Conservation (phyloP, 2,329 filamentous ascomycete species). For the Sporothrix variecibatus region DNA sequence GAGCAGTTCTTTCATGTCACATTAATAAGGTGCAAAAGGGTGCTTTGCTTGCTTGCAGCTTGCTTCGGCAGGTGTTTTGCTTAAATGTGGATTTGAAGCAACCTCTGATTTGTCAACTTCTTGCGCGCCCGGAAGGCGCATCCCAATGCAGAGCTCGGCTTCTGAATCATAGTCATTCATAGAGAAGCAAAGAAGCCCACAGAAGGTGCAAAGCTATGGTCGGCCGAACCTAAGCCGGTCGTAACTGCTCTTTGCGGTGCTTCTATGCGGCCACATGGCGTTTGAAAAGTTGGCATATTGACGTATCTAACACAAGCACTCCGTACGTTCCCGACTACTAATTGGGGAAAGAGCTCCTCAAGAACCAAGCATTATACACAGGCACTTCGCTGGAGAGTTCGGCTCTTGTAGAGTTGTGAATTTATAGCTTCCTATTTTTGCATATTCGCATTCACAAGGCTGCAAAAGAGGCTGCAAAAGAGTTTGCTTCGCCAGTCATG, state of each 20-base stretch:
- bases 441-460: not conserved
- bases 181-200: conserved; percentile 13
- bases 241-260: not conserved
- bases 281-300: not conserved
- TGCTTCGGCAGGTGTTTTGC: not conserved
- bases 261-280: not conserved
- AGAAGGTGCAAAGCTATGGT: not conserved
- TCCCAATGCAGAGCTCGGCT: not conserved
- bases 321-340: too few relatives aligned
- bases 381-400: too few relatives aligned
- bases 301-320: too few relatives aligned
- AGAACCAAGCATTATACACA: not conserved
- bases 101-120: conserved; percentile 15
- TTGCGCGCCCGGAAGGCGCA: not conserved
- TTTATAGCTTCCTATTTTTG: too few relatives aligned
- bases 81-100: not conserved
- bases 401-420: too few relatives aligned
- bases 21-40: not conserved
- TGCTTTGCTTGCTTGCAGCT: not conserved
- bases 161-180: not conserved
- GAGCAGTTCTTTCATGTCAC: not conserved
- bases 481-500: too few relatives aligned
- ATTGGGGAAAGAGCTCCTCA: not conserved
- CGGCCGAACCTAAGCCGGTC: not conserved
- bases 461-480: not conserved